phyloP scores from a whole-genome alignment of 2,329 filamentous ascomycete genomes.

The Teratosphaeria pseudoeucalypti region DNA sequence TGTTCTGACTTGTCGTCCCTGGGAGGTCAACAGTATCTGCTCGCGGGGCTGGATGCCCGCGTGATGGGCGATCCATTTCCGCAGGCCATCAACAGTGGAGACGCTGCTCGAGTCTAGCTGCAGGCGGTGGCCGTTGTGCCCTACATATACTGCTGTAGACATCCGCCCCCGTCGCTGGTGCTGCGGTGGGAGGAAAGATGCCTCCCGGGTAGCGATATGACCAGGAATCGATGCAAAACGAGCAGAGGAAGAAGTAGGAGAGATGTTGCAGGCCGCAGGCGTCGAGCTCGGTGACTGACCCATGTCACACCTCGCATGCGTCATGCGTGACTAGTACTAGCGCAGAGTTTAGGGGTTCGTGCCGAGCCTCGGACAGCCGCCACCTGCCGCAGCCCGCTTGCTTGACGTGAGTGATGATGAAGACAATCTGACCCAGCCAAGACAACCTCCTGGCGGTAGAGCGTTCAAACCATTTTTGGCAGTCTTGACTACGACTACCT shows the following conservation, averaged over 20 bases:
- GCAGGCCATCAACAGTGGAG: constrained; percentile 72
- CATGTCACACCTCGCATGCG: neutral
- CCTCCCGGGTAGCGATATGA: neutral
- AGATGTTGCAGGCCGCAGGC: neutral
- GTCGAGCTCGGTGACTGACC: neutral
- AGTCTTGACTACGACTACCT: too few relatives aligned
- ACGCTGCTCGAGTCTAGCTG: constrained; percentile 67
- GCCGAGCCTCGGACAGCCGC: too few relatives aligned
- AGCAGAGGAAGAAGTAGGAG: neutral
- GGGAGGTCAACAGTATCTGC: constrained; percentile 77
- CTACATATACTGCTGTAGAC: constrained; percentile 83
- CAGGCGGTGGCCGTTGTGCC: constrained; percentile 83
- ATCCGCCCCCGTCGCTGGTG: constrained; percentile 43
- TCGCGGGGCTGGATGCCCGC: constrained; percentile 64
- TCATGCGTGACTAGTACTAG: too few relatives aligned
- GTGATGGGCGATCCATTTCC: constrained; percentile 65
- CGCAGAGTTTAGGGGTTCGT: too few relatives aligned
- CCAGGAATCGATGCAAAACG: neutral
- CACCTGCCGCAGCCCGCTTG: neutral
- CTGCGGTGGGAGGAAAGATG: neutral
- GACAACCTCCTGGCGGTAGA: neutral
- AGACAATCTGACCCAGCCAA: neutral
- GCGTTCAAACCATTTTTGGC: neutral
- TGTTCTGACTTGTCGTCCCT: constrained; percentile 73
- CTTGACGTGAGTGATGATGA: neutral